These are phyloP conservation scores for Diaporthe sp. DNA, from an alignment of 2,329 filamentous ascomycete species.

Conservation along the genomic window DNA sequence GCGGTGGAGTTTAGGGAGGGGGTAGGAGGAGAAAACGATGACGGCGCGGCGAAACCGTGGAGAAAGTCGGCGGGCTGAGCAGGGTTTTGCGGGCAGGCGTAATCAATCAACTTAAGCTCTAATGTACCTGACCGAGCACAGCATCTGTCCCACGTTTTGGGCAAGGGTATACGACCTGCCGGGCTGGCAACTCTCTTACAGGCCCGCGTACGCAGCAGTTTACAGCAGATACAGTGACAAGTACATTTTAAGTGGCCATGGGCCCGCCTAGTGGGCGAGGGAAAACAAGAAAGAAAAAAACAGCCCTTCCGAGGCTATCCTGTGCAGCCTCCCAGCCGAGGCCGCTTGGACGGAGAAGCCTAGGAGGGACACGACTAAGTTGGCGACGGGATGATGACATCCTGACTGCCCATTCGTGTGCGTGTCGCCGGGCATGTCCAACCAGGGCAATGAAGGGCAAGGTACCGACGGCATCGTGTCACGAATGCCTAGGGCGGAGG, in stretches of 20 bases:
- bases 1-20: neutral
- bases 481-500: neutral
- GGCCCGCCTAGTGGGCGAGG: neutral
- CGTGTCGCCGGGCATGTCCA: constrained; percentile 36
- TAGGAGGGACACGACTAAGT: constrained; percentile 19
- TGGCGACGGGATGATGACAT: constrained; percentile 31
- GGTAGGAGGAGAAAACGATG: constrained; percentile 11
- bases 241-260: neutral
- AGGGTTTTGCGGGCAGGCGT: neutral
- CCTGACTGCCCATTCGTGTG: neutral
- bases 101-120: constrained; percentile 17
- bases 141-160: constrained; percentile 27
- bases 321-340: constrained; percentile 23
- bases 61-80: constrained; percentile 8
- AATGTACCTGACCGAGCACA: constrained; percentile 15
- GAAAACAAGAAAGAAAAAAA: neutral
- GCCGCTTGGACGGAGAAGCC: constrained; percentile 17
- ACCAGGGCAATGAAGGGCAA: constrained; percentile 5
- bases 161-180: neutral
- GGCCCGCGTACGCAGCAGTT: neutral
- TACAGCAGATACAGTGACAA: neutral
- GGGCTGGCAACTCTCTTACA: neutral
- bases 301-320: constrained; percentile 5
- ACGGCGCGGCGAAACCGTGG: constrained; percentile 15
- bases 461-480: neutral